Percentiles rank a stretch among this genome's conserved stretches.
Evolutionary conservation across 192 early-diverging fungal species (phyloP).

Genomic region (Spizellomyces sp.): DNA sequence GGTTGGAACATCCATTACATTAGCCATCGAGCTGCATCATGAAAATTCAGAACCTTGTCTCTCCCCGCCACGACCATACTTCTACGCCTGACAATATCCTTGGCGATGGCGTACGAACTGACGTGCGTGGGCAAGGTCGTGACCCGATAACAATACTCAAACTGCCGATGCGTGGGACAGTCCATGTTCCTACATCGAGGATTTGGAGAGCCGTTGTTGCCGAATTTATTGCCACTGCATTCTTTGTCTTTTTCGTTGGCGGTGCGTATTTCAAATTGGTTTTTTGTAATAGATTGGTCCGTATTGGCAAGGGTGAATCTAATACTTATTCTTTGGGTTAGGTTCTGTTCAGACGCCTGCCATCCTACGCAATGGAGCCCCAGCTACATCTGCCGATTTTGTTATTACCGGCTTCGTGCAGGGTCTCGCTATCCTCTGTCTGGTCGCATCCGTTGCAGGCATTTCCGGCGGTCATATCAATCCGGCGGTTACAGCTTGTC

Average conservation of each 20-base stretch:
- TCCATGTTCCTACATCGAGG: slow-evolving; percentile 8
- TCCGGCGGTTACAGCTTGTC: slow-evolving; percentile 22
- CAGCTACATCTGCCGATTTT: neutral
- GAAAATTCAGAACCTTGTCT: too few species aligned
- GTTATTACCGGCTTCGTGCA: slow-evolving; percentile 19
- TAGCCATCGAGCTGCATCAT: too few species aligned
- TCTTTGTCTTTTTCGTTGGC: slow-evolving; percentile 23
- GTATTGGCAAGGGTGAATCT: neutral
- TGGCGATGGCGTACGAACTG: too few species aligned
- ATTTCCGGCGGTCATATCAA: slow-evolving; percentile 30
- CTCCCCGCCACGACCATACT: too few species aligned
- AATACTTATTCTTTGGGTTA: neutral
- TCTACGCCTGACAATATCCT: too few species aligned
- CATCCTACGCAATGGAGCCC: neutral
- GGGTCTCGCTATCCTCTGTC: slow-evolving; percentile 18
- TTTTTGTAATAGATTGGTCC: neutral
- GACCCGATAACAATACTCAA: neutral
- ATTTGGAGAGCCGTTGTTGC: slow-evolving; percentile 15
- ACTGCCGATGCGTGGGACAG: slow-evolving; percentile 7
- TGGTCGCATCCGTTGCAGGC: slow-evolving; percentile 9
- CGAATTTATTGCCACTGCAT: slow-evolving; percentile 20
- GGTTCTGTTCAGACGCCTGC: slow-evolving; percentile 7
- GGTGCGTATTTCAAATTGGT: slow-evolving; percentile 19
- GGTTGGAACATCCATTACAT: too few species aligned
- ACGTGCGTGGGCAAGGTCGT: neutral